Percentiles rank a stretch among this genome's conserved stretches.
phyloP scores from a whole-genome alignment of 805 yeast genomes.

The Candida pseudofarinosa region DNA sequence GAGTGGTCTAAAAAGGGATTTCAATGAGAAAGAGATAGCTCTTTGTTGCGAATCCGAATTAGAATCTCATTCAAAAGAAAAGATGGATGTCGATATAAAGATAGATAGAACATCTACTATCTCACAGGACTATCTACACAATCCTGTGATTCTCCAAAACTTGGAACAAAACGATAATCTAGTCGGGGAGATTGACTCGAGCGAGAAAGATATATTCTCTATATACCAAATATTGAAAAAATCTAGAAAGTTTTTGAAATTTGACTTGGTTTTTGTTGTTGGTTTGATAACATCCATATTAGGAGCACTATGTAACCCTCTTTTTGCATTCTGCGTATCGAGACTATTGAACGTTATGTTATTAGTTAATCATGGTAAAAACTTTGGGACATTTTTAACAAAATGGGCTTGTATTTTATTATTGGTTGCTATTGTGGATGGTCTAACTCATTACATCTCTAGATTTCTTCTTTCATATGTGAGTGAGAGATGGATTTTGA shows the following conservation, averaged over 20 bases:
- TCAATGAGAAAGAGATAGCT: neutral
- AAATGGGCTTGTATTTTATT: slow-evolving; percentile 71
- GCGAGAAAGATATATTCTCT: slow-evolving; percentile 15
- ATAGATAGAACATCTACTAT: neutral
- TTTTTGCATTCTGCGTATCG: slow-evolving; percentile 76
- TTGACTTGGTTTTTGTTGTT: slow-evolving; percentile 23
- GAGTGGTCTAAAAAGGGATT: slow-evolving; percentile 10
- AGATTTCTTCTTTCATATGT: slow-evolving; percentile 48
- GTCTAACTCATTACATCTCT: slow-evolving; percentile 50
- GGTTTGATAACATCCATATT: slow-evolving; percentile 55
- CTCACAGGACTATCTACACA: slow-evolving; percentile 9
- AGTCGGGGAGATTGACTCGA: slow-evolving; percentile 3
- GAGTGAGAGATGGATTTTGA: slow-evolving; percentile 65
- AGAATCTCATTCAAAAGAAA: neutral
- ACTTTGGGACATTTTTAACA: slow-evolving; percentile 28
- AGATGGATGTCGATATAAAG: neutral
- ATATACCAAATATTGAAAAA: slow-evolving; percentile 21
- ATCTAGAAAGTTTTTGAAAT: slow-evolving; percentile 17
- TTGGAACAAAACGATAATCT: slow-evolving; percentile 11
- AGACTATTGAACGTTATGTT: slow-evolving; percentile 62
- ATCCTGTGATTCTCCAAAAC: slow-evolving; percentile 21
- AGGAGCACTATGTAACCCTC: slow-evolving; percentile 66
- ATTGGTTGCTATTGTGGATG: slow-evolving; percentile 60
- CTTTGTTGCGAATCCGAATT: neutral
- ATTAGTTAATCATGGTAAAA: slow-evolving; percentile 33